A percentile compares a stretch with the other conserved stretches of the same genome.
Evolutionary conservation across 495 filamentous ascomycete species (phyloP).

Genomic region (Aspergillus carlsbadensis): DNA sequence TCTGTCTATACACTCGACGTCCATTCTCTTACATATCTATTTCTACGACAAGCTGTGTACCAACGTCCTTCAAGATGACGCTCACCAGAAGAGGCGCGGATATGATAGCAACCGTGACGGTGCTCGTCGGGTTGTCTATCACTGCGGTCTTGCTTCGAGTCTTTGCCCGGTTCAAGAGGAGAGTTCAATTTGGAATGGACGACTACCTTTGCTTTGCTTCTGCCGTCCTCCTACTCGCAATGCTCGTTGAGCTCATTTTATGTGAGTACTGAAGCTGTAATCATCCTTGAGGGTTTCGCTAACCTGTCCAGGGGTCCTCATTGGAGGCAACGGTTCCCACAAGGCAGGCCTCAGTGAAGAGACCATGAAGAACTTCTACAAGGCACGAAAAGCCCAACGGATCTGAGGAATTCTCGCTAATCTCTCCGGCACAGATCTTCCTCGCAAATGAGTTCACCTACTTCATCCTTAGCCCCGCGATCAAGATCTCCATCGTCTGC

Average conservation of each 20-base stretch:
- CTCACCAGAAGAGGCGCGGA: conserved; percentile 29
- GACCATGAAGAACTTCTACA: conserved; percentile 36
- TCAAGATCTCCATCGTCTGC: conserved; percentile 48
- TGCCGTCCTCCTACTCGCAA: conserved; percentile 32
- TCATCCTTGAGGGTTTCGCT: neutral
- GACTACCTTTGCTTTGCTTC: conserved; percentile 40
- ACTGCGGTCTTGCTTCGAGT: conserved; percentile 39
- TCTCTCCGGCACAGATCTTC: conserved; percentile 34
- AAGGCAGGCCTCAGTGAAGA: conserved; percentile 18
- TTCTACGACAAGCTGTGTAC: neutral
- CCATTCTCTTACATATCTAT: conserved; percentile 4
- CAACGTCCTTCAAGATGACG: conserved; percentile 24
- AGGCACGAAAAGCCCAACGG: conserved; percentile 23
- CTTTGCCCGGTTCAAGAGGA: conserved; percentile 35
- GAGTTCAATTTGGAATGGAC: conserved; percentile 39
- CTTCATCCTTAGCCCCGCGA: conserved; percentile 39
- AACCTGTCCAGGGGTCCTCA: conserved; percentile 31
- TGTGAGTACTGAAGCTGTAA: conserved; percentile 30
- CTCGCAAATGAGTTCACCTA: conserved; percentile 46
- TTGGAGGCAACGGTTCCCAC: conserved; percentile 38
- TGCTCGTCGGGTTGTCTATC: conserved; percentile 36
- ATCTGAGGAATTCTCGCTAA: neutral
- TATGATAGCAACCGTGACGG: conserved; percentile 38
- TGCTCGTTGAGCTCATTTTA: conserved; percentile 36
- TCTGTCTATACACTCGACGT: neutral